Base-by-base conservation (phyloP, 2,329 filamentous ascomycete genomes). In the Periconia sp. region DNA sequence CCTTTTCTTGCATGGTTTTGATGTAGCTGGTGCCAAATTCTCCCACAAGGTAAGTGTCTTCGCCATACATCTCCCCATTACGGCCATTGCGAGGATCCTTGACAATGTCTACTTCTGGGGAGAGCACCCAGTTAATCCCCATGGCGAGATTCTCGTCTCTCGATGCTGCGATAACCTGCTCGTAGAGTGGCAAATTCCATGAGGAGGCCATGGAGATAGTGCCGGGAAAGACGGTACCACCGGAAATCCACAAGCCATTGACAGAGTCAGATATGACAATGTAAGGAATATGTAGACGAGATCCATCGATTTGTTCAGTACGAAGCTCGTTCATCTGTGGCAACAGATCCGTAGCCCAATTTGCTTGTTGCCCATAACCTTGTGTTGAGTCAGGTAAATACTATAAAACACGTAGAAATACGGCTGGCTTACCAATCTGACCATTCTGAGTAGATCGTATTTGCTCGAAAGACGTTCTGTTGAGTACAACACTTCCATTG, bases 1-100 rank as follows among this genome's bases (percentile, higher is more conserved):
- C 69, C 45, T 59, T 67, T 31, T 69, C 65, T 47, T 75, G 69
- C 72, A 74, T 74, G 2, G 60, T 71, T 47, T 72, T 59, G 43
- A 74, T 65, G 45, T 74, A 74, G 7, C 55, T 49, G 14, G 66
- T 58, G 2, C 63, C 72, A 47, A 73, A 70, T 30, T 70, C 65
- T 2, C 67, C 66, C 6, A 66, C 62, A 2, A 73, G 53, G 30
- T 70, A 72, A 1, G 60, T 23, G 40, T 74, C 72, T 50, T 74
- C 71, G 1, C 71, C 70, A 20, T 63, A 72, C 56, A 55, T 63
- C 47, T 62, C 57, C 20, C 61, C 64, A 45, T 62, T 61, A 6
- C 65, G 54, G 5, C 65, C 65, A 47, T 71, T 64, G 18, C 69
- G 53, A 15, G 69, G 71, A 18, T 74, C 70, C 50, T 63, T 68